Conservation (phyloP, 495 filamentous ascomycete species). For the Hypoxylon fuscum region DNA sequence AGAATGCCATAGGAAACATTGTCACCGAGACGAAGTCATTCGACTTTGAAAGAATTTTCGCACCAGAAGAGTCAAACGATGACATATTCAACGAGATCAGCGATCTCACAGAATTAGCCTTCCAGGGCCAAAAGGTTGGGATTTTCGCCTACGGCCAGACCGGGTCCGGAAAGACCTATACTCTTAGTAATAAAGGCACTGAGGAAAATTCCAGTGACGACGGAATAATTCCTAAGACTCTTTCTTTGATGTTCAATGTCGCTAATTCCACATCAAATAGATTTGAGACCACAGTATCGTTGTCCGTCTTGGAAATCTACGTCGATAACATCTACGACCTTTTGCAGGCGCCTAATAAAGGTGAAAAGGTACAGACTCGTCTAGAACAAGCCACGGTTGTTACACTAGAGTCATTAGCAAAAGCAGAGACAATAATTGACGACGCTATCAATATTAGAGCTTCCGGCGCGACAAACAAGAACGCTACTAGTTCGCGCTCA, state of each 20-base stretch:
- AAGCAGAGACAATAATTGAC: conserved; percentile 15
- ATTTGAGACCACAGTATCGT: conserved; percentile 87
- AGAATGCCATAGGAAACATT: conserved; percentile 69
- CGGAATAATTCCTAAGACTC: conserved; percentile 92
- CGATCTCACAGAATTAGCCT: conserved; percentile 88
- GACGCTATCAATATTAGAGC: conserved; percentile 1
- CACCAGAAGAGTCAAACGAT: conserved; percentile 73
- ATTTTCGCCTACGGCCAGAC: conserved; percentile 60
- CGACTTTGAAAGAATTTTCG: conserved; percentile 92
- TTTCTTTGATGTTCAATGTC: conserved; percentile 85
- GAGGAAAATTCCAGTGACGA: conserved; percentile 66
- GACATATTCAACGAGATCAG: conserved; percentile 94
- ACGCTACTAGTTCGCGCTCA: conserved; percentile 89
- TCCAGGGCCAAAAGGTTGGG: conserved; percentile 92
- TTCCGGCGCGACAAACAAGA: conserved; percentile 73
- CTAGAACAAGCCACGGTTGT: neutral
- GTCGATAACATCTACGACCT: conserved; percentile 93
- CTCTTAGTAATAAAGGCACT: conserved; percentile 37
- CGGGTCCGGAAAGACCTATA: conserved; percentile 58
- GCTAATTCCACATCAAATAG: neutral
- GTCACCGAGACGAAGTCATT: conserved; percentile 72
- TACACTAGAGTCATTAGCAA: neutral
- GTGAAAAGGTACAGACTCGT: conserved; percentile 73
- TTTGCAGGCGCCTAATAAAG: conserved; percentile 63
- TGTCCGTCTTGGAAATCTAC: conserved; percentile 94